phyloP scores from a whole-genome alignment of 1,284 basidiomycete genomes.

The Hymenochaete sp. region DNA sequence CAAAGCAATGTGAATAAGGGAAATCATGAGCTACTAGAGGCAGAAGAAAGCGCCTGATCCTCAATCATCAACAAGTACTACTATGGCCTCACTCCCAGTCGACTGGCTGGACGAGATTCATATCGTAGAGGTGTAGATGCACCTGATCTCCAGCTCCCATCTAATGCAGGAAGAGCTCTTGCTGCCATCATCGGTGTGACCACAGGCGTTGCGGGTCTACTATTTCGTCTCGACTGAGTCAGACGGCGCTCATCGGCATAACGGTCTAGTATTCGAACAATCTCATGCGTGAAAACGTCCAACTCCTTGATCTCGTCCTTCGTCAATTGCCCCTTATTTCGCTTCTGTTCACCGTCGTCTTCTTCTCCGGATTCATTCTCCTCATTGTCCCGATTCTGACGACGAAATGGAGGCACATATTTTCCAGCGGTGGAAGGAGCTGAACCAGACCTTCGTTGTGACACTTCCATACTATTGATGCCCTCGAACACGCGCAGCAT shows the following conservation, averaged over 20 bases:
- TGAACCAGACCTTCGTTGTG: conserved; percentile 29
- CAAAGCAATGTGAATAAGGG: too few species aligned
- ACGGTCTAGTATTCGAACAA: conserved; percentile 63
- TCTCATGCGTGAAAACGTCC: conserved; percentile 62
- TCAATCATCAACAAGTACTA: too few species aligned
- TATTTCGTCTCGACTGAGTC: conserved; percentile 48
- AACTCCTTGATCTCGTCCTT: conserved; percentile 64
- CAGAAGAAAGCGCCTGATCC: too few species aligned
- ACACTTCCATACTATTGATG: conserved; percentile 37
- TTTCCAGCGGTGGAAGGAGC: conserved; percentile 28
- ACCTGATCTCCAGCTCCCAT: conserved; percentile 41
- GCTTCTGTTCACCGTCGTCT: conserved; percentile 1
- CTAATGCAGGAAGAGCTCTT: conserved; percentile 28
- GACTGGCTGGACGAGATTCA: conserved; percentile 57
- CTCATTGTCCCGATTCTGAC: conserved; percentile 34
- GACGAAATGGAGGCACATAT: conserved; percentile 27
- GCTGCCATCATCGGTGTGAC: conserved; percentile 34
- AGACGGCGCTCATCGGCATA: conserved; percentile 53
- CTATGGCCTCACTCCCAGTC: conserved; percentile 24
- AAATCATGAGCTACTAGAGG: too few species aligned
- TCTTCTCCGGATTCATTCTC: conserved; percentile 46
- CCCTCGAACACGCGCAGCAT: conserved; percentile 92
- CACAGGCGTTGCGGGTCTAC: conserved; percentile 57
- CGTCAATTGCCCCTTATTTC: conserved; percentile 45
- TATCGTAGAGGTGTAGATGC: conserved; percentile 46